Conservation (phyloP, 2,329 filamentous ascomycete genomes). For the Ambrosiella beaveri region DNA sequence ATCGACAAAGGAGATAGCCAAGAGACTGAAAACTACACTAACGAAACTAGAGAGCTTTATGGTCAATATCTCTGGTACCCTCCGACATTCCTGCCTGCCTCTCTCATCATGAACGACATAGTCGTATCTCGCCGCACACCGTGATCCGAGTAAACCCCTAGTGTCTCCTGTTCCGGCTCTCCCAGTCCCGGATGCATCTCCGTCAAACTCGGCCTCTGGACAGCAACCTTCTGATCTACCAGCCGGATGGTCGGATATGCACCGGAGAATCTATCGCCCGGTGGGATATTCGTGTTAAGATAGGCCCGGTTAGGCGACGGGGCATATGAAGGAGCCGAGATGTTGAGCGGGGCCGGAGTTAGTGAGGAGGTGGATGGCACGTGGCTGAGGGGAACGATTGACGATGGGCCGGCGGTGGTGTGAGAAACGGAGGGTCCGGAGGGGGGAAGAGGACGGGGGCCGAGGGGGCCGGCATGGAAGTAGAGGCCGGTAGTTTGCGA, state of each 20-base stretch:
- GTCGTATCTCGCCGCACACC: constrained; percentile 24
- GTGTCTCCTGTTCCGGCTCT: background rate
- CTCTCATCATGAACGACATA: constrained; percentile 36
- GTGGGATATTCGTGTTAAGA: background rate
- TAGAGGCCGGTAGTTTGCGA: constrained; percentile 9
- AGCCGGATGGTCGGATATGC: constrained; percentile 10
- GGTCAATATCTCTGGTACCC: background rate
- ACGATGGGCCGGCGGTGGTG: constrained; percentile 1
- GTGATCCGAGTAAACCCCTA: background rate
- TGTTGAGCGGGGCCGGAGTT: constrained; percentile 15
- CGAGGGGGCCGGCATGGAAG: constrained; percentile 8
- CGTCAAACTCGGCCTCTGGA: constrained; percentile 19
- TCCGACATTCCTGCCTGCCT: constrained; percentile 20
- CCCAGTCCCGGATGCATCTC: constrained; percentile 17
- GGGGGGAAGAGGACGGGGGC: background rate
- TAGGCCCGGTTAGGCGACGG: background rate
- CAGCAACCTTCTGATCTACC: constrained; percentile 12
- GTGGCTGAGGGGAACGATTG: background rate
- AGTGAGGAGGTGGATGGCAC: background rate
- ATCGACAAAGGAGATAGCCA: background rate
- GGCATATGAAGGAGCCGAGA: constrained; percentile 20
- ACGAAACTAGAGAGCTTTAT: background rate
- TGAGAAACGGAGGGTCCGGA: constrained; percentile 12
- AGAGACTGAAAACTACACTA: no score
- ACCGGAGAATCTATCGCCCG: background rate